Percentiles rank a stretch among this genome's conserved stretches.
Evolutionary conservation across 176 grass and related monocot genomes (phyloP).

Genomic region (Musa acuminata): DNA sequence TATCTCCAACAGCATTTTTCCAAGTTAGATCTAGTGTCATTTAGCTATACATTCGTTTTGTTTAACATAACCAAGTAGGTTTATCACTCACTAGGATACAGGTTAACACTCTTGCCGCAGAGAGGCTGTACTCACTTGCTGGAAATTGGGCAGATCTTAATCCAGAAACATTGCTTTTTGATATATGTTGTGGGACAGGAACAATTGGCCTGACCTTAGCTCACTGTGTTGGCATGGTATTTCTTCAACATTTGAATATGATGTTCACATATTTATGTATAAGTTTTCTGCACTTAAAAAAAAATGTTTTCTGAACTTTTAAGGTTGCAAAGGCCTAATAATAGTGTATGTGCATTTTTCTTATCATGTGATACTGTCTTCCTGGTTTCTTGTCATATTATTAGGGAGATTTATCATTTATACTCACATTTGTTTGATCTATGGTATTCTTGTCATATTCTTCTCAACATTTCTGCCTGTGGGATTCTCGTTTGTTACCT

Average conservation of each 20-base stretch:
- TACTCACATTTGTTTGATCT: not conserved
- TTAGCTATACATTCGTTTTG: constrained; percentile 7
- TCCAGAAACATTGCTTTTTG: constrained; percentile 91
- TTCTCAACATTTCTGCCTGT: not conserved
- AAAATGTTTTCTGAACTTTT: no score
- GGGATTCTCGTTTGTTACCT: not conserved
- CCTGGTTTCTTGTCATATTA: no score
- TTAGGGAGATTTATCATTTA: not conserved
- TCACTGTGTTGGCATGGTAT: constrained; percentile 81
- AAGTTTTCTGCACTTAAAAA: no score
- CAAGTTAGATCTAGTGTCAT: constrained; percentile 44
- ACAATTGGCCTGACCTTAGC: constrained; percentile 94
- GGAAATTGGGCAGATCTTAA: constrained; percentile 92
- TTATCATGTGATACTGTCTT: no score
- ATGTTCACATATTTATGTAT: not conserved
- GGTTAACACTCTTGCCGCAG: constrained; percentile 96
- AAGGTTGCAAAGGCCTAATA: no score
- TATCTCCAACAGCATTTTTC: constrained; percentile 98
- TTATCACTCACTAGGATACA: constrained; percentile 38
- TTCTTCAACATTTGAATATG: not conserved
- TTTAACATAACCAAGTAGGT: constrained; percentile 9
- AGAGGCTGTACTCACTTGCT: constrained; percentile 79
- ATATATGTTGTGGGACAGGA: constrained; percentile 92
- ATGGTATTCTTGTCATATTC: not conserved
- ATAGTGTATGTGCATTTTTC: no score